Percentiles rank a stretch among this genome's conserved stretches.
Evolutionary conservation across 345 rosid genomes (phyloP).

Genomic region (Syzygium jambos): DNA sequence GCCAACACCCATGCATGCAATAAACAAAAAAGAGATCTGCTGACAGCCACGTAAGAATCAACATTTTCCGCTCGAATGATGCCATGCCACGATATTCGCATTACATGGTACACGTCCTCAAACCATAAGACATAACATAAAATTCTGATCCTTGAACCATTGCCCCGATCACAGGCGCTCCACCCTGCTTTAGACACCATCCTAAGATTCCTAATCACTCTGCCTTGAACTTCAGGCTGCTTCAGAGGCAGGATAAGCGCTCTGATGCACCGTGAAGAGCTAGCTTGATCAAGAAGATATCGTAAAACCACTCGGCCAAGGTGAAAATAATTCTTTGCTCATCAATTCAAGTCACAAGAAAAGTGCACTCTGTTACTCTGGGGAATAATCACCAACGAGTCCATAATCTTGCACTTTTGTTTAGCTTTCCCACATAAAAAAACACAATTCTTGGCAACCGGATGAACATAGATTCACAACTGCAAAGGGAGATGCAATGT

Average conservation of each 20-base stretch:
- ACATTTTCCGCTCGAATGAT: not conserved
- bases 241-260: not conserved
- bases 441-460: not conserved
- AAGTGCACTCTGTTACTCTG: not conserved
- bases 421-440: not conserved
- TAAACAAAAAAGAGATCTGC: not conserved
- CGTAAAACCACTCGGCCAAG: not conserved
- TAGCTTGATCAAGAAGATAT: not conserved
- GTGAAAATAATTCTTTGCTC: not conserved
- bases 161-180: not conserved
- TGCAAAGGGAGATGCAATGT: not conserved
- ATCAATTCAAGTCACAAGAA: not conserved
- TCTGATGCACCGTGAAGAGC: not conserved
- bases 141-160: not conserved
- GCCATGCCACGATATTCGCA: not conserved
- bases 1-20: not conserved
- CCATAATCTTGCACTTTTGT: not conserved
- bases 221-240: not conserved
- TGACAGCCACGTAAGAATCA: not conserved
- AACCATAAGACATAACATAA: not conserved
- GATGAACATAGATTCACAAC: not conserved
- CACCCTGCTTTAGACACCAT: not conserved
- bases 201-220: not conserved
- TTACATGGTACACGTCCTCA: not conserved
- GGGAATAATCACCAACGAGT: not conserved